Percentiles rank a stretch among this genome's conserved stretches.
phyloP scores from a whole-genome alignment of 2,329 filamentous ascomycete genomes.

The Fusarium aywerte region DNA sequence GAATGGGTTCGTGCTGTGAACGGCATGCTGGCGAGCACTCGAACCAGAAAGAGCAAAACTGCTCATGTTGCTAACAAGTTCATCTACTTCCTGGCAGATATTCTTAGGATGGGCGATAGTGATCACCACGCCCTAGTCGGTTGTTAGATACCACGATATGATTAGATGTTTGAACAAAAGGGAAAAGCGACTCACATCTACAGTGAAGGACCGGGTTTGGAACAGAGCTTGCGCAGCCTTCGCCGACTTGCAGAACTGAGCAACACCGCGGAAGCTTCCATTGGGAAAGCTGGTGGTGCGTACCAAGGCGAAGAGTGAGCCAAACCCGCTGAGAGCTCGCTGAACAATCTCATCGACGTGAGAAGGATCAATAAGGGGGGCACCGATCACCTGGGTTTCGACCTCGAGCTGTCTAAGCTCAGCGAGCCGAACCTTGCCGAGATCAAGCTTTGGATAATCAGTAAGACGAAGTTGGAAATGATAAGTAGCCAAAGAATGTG shows the following conservation, averaged over 20 bases:
- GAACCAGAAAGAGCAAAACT: conserved; percentile 23
- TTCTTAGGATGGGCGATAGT: neutral
- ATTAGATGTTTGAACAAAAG: neutral
- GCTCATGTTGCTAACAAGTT: conserved; percentile 33
- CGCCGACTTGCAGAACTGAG: conserved; percentile 64
- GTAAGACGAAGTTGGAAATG: neutral
- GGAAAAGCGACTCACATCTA: conserved; percentile 42
- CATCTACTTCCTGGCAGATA: neutral
- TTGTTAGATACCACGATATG: conserved; percentile 15
- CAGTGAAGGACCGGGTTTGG: conserved; percentile 43
- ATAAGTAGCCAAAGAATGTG: neutral
- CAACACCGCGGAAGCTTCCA: conserved; percentile 59
- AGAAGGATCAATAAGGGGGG: conserved; percentile 39
- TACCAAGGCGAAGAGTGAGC: conserved; percentile 64
- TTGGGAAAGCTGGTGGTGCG: conserved; percentile 54
- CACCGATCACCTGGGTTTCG: conserved; percentile 38
- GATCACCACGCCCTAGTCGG: neutral
- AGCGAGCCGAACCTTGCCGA: conserved; percentile 10
- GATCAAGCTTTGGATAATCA: conserved; percentile 2
- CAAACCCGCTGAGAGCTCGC: conserved; percentile 57
- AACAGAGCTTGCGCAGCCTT: conserved; percentile 55
- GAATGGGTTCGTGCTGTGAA: neutral
- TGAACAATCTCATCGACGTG: conserved; percentile 52
- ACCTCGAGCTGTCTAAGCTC: conserved; percentile 48
- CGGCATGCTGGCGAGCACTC: neutral